Evolutionary conservation across 495 filamentous ascomycete species (phyloP), one percentile per base, ranked within the genome.

Genomic region (Durotheca rogersii): DNA sequence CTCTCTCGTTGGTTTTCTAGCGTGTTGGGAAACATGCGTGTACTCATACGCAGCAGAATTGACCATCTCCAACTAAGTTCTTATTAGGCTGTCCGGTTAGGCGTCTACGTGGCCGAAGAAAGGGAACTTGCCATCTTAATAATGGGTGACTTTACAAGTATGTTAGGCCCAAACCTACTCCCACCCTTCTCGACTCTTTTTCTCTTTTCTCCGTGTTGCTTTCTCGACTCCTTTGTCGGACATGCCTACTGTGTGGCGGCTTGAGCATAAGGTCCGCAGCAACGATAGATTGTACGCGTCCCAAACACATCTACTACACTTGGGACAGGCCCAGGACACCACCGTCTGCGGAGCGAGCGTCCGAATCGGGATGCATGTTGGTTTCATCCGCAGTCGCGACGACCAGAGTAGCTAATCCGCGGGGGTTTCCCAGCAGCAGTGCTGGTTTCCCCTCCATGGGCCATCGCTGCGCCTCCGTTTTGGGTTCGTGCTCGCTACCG

Each of bases 311-410:
- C 51, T 38, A 42, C 43, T 29, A n/a, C 16, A 15, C 14, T 47
- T 10, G 34, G 12, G 36, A 47, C 20, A n/a, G 17, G 14, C 32
- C 17, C 27, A 34, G 40, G 40, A 35, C 29, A n/a, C 29, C 16
- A 34, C 23, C 17, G 16, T 23, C 31, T 9, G 17, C 41, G 29
- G 19, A 34, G 53, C 12, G 30, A 56, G 34, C 15, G 21, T 3
- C 53, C 53, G 34, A 44, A 50, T 51, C 12, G 7, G 49, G 46
- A 42, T 49, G 29, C 30, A 44, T 4, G n/a, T 32, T 9, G 27
- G 53, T 56, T 56, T 51, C 53, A 56, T 29, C 36, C 35, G 16
- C 18, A 29, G 18, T 27, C 27, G 12, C n/a, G n/a, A 25, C 32
- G 23, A 30, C 14, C 11, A 30, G 12, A 17, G 17, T n/a, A 38